Evolutionary conservation across 2,329 filamentous ascomycete species (phyloP).

Genomic region (Alternaria arbusti): DNA sequence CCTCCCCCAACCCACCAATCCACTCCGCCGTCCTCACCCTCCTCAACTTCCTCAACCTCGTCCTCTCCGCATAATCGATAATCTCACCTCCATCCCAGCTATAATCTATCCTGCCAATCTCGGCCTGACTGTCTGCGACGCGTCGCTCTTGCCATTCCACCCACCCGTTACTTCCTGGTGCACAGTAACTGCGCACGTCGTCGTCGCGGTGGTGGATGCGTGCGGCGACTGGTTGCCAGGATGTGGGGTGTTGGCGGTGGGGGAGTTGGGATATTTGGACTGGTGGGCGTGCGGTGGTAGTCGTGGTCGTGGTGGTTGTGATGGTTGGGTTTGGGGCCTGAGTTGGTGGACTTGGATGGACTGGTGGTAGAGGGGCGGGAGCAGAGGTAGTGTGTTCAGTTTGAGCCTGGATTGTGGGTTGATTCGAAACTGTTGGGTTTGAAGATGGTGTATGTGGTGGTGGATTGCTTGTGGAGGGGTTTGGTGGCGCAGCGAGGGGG

Average conservation of each 20-base stretch:
- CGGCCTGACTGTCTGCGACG: background rate
- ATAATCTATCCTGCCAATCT: slow-evolving; percentile 1
- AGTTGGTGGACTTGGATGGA: background rate
- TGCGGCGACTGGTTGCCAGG: background rate
- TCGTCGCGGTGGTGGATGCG: slow-evolving; percentile 4
- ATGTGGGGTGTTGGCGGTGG: background rate
- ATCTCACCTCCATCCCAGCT: background rate
- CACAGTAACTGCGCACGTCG: background rate
- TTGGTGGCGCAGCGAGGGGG: background rate
- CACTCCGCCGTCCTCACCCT: background rate
- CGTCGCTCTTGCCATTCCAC: background rate
- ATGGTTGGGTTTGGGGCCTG: background rate
- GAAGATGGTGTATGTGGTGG: background rate
- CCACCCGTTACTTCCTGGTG: background rate
- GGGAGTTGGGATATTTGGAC: background rate
- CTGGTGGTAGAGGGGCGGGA: background rate
- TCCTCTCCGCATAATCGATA: background rate
- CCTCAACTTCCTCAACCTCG: background rate
- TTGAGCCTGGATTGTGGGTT: background rate
- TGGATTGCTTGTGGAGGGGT: background rate
- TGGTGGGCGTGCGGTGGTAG: background rate
- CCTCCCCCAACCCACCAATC: background rate
- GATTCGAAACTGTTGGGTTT: background rate
- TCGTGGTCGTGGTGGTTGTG: background rate
- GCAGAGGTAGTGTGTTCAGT: background rate